These are phyloP conservation scores for Yarrowia sp. DNA, from an alignment of 805 yeast species.

Conservation along the genomic window DNA sequence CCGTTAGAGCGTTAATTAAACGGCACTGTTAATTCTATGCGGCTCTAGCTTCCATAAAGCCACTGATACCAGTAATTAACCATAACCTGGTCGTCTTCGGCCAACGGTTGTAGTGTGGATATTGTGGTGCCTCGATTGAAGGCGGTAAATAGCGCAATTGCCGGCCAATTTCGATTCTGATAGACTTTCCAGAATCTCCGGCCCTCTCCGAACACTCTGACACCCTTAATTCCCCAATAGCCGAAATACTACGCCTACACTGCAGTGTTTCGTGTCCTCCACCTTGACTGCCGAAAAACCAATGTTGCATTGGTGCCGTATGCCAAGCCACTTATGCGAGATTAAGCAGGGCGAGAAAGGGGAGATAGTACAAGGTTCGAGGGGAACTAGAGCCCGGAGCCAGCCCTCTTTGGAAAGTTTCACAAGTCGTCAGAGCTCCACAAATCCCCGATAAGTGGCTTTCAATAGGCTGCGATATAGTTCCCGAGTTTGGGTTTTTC, in stretches of 20 bases:
- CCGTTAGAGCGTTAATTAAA: neutral
- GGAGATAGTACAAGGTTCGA: neutral
- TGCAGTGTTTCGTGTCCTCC: neutral
- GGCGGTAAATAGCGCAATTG: too few relatives aligned
- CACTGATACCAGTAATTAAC: neutral
- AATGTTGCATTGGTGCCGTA: slow-evolving; percentile 28
- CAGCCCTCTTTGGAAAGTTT: too few relatives aligned
- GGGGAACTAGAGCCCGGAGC: neutral
- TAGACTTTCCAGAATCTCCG: neutral
- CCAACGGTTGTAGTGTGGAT: neutral
- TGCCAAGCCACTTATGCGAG: slow-evolving; percentile 28
- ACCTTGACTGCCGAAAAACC: neutral
- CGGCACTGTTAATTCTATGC: neutral
- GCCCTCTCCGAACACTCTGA: neutral
- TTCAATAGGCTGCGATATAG: neutral
- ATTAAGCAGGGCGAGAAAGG: slow-evolving; percentile 9
- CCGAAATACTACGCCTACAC: slow-evolving; percentile 1
- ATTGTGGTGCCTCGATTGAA: too few relatives aligned
- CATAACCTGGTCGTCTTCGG: neutral
- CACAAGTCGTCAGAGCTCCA: neutral
- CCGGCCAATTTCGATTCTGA: neutral
- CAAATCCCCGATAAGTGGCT: slow-evolving; percentile 1
- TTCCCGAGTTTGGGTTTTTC: neutral
- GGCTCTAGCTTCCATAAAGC: neutral
- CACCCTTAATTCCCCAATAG: neutral